Base-by-base conservation (phyloP, 1,284 basidiomycete species). In the Exsudoporus floridanus region DNA sequence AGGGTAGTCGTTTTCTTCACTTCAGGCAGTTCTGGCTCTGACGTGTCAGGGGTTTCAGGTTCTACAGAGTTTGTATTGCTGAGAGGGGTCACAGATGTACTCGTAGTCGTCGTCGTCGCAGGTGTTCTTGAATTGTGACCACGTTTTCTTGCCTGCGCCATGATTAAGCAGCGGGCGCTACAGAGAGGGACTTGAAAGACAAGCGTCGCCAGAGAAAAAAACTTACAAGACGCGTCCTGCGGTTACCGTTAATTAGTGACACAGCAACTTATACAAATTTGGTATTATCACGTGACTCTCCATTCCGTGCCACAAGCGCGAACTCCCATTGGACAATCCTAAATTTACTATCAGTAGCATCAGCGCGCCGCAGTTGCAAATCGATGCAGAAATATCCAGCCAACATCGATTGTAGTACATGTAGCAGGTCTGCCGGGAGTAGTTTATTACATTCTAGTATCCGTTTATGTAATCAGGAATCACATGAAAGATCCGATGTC, bases 31-130 rank as follows among this genome's bases (percentile, higher is more conserved):
- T 71, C 75, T 39, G 69, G 58, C 35, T 71, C 73, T 36, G 76
- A 78, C 28, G 77, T 76, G 36, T 68, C 66, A 63, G 77, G 76
- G 57, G 78, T 77, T 47, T 61, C 57, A 34, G 64, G 64, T 51
- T 72, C 66, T 8, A 61, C 59, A 23, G 74, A 72, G 14, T 52
- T 51, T 18, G 57, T 21, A 46, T 46, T 36, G 34, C 58, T 62
- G 19, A 67, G 43, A 41, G 67, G 68, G 14, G 70, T 66, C 12
- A 59, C 59, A 6, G 64, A 58, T 5, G 58, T 50, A 23, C 62
- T 63, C 10, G 66, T 37, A 4, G 64, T 56, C 18, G 69, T 50
- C 18, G 69, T 52, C 3, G 69, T 69, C 36, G 61, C 56, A n/a
- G 67, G 56, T 13, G 70, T 65, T 28, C 34, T 52, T 5, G 47